phyloP scores from a whole-genome alignment of 148 eudicot genomes.

The Salicornia ramosissima region DNA sequence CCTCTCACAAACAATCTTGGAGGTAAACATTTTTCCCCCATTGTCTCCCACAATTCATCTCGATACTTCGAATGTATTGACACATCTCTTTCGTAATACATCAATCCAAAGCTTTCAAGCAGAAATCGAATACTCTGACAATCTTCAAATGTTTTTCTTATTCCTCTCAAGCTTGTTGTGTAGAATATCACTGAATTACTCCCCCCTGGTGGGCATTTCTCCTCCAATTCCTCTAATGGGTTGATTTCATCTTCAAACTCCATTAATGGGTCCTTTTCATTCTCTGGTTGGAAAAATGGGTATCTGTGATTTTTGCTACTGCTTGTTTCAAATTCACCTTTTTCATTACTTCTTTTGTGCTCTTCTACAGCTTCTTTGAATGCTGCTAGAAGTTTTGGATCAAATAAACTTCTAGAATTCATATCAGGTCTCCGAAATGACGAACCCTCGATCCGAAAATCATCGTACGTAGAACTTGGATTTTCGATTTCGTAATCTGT shows the following conservation, averaged over 20 bases:
- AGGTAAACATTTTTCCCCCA: slow-evolving; percentile 53
- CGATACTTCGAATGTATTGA: slow-evolving; percentile 67
- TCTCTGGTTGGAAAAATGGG: slow-evolving; percentile 24
- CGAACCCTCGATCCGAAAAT: background rate
- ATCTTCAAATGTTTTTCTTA: slow-evolving; percentile 67
- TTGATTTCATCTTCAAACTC: slow-evolving; percentile 25
- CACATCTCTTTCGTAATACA: slow-evolving; percentile 61
- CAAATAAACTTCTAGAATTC: slow-evolving; percentile 59
- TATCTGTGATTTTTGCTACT: slow-evolving; percentile 16
- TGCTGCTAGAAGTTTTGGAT: slow-evolving; percentile 62
- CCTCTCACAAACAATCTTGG: slow-evolving; percentile 76
- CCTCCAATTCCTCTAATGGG: slow-evolving; percentile 40
- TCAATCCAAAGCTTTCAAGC: slow-evolving; percentile 53
- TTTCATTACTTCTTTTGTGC: slow-evolving; percentile 32
- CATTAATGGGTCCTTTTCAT: slow-evolving; percentile 28
- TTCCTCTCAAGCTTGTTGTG: slow-evolving; percentile 57
- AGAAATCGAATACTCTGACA: slow-evolving; percentile 61
- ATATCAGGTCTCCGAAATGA: slow-evolving; percentile 59
- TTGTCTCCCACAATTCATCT: slow-evolving; percentile 65
- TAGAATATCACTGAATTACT: slow-evolving; percentile 49
- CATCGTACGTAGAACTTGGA: background rate
- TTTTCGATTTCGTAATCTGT: slow-evolving; percentile 9
- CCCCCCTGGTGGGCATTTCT: slow-evolving; percentile 69
- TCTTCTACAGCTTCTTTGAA: slow-evolving; percentile 58
- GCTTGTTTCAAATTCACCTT: slow-evolving; percentile 32